A percentile compares a stretch with the other conserved stretches of the same genome.
phyloP scores from a whole-genome alignment of 352 stramenopile species.

The Pythium guiyangense region DNA sequence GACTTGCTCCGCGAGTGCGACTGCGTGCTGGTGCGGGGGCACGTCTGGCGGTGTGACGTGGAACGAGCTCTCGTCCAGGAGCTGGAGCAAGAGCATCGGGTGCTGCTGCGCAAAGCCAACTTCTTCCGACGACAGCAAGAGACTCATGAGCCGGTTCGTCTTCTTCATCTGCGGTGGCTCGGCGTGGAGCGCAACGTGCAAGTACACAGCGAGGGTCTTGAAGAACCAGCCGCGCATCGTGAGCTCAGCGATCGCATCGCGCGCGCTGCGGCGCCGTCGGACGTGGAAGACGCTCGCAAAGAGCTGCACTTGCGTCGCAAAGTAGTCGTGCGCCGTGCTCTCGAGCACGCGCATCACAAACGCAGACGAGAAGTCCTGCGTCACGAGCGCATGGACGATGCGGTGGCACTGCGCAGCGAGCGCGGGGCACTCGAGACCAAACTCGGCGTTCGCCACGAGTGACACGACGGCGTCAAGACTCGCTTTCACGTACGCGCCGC shows the following conservation, averaged over 20 bases:
- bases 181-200: constrained; percentile 68
- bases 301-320: constrained; percentile 58
- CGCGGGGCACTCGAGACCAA: constrained; percentile 57
- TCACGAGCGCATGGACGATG: constrained; percentile 57
- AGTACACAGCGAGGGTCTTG: constrained; percentile 70
- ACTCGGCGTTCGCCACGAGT: constrained; percentile 68
- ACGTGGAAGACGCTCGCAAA: constrained; percentile 49
- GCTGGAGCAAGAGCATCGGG: constrained; percentile 64
- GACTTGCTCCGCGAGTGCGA: constrained; percentile 61
- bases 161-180: constrained; percentile 67
- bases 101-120: constrained; percentile 31
- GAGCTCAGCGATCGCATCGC: constrained; percentile 43
- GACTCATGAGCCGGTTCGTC: constrained; percentile 57
- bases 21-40: constrained; percentile 63
- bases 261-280: constrained; percentile 26
- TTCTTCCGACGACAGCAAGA: constrained; percentile 39
- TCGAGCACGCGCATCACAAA: constrained; percentile 52
- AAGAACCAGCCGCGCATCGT: constrained; percentile 85
- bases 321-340: constrained; percentile 58
- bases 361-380: constrained; percentile 62
- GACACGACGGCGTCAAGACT: constrained; percentile 65
- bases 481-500: constrained; percentile 38
- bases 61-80: constrained; percentile 65
- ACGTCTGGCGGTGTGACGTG: constrained; percentile 53
- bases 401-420: constrained; percentile 64